Evolutionary conservation across 2,329 filamentous ascomycete genomes (phyloP), one percentile per base, ranked within the genome.

Genomic region (Botrytis pseudocinerea): DNA sequence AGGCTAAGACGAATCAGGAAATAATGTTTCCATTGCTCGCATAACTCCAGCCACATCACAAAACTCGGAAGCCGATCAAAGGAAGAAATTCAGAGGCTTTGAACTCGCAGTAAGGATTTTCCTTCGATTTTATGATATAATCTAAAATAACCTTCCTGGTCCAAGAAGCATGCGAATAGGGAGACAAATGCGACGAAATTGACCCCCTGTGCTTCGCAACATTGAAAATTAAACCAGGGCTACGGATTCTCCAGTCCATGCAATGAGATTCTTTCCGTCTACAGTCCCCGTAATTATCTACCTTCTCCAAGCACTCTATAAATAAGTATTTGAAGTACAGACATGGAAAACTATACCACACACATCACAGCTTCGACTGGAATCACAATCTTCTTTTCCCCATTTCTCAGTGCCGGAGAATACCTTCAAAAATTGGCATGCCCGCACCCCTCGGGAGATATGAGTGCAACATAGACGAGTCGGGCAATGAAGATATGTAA

Each of bases 1-100:
- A 40, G 32, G 12, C 64, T 66, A 66, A 51, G 8, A 18, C 64
- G 28, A 4, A 35, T 51, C 16, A 25, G 64, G 64, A 48, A 66
- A 66, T 51, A 66, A 25, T 51, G 64, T 51, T 66, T 66, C 64
- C 64, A 66, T 51, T 48, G 28, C 14, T 65, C 57, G 32, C 59
- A 61, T 61, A 22, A 22, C 22, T 61, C 32, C 32, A 61, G 59
- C 35, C 59, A 61, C 59, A 59, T 28, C 16, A 59, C 4, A 22
- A 20, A 59, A 35, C 9, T 59, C 12, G 4, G 57, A 20, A 12
- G 32, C 35, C 25, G 48, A 4, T 54, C 7, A 12, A 14, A n/a
- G 12, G 4, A n/a, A 7, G 25, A 12, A n/a, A 25, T 16, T n/a
- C 5, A n/a, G 2, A 16, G 2, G 5, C 25, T 54, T n/a, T 20